Percentiles rank a stretch among this genome's conserved stretches.
phyloP scores from a whole-genome alignment of 345 rosid species.

The Rhizophora mangle region DNA sequence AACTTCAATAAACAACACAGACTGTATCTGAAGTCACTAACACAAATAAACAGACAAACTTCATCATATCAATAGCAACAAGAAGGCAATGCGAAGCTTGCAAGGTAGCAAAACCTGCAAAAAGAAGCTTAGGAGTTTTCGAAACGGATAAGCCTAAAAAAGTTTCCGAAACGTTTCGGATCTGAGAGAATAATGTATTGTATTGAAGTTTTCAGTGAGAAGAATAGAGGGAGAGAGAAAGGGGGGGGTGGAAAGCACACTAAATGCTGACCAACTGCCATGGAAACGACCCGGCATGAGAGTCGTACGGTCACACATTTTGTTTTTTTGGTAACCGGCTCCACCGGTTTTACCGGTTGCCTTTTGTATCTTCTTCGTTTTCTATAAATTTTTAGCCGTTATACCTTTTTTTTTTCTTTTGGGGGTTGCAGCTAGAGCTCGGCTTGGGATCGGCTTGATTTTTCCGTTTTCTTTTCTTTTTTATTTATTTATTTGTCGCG shows the following conservation, averaged over 20 bases:
- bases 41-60: too few species aligned
- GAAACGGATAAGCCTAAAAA: neutral
- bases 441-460: too few species aligned
- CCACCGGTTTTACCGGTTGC: conserved; percentile 17
- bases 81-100: too few species aligned
- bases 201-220: neutral
- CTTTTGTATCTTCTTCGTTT: neutral
- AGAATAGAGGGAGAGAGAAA: conserved; percentile 13
- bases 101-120: too few species aligned
- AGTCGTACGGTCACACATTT: conserved; percentile 33
- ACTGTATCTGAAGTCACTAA: too few species aligned
- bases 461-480: neutral
- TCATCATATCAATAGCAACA: neutral
- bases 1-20: too few species aligned
- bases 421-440: too few species aligned
- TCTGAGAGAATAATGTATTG: conserved; percentile 6
- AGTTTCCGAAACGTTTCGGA: conserved; percentile 8
- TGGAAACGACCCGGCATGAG: conserved; percentile 49
- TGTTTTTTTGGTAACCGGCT: conserved; percentile 15
- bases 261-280: conserved; percentile 77
- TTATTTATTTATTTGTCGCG: neutral
- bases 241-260: conserved; percentile 31
- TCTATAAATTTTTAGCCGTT: neutral
- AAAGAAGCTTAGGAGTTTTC: too few species aligned
- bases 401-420: too few species aligned